Base-by-base conservation (phyloP, 805 yeast genomes). In the Metschnikowia corniflorae region DNA sequence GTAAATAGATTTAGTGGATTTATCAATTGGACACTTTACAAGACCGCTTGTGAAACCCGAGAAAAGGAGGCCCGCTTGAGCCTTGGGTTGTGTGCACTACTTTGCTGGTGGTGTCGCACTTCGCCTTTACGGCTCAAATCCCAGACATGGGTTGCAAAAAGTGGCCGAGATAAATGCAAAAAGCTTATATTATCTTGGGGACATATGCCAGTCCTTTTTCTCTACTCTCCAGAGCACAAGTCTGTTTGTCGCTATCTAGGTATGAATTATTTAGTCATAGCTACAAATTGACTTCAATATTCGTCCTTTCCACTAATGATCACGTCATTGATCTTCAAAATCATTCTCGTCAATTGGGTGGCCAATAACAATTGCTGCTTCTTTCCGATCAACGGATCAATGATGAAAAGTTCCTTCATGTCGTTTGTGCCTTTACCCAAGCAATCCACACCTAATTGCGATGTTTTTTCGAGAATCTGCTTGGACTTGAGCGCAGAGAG, bases 321-420 rank as follows among this genome's bases (percentile, higher is more conserved):
- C 42, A 93, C 98, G 61, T 91, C 91, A 63, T 93, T 94, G 59
- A 93, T 93, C 73, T 93, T 93, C 58, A 93, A 75, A 46, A 93
- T 88, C 98, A 93, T 93, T 69, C 98, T 80, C 39, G 97, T 88
- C 60, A 93, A 75, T 68, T 93, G 99, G 10, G 99, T 93, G 31
- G 98, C 98, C 61, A 93, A 74, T 58, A 86, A 68, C 49, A 93
- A 75, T 67, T 93, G 99, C 64, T 93, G 97, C 62, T 86, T 88
- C 73, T 93, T 93, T 55, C 98, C 97, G 52, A 93, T 89, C 59
- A 87, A 78, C 38, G 99, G 97, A 63, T 93, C 98, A 51, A 93
- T 88, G 32, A 93, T 96, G 60, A 91, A 93, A 55, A 85, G 70
- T 55, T 88, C 87, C 58, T 82, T 85, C 98, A 93, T 93, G 62